These are phyloP conservation scores for Ogataea corticis DNA, from an alignment of 805 yeast genomes.

Conservation along the genomic window DNA sequence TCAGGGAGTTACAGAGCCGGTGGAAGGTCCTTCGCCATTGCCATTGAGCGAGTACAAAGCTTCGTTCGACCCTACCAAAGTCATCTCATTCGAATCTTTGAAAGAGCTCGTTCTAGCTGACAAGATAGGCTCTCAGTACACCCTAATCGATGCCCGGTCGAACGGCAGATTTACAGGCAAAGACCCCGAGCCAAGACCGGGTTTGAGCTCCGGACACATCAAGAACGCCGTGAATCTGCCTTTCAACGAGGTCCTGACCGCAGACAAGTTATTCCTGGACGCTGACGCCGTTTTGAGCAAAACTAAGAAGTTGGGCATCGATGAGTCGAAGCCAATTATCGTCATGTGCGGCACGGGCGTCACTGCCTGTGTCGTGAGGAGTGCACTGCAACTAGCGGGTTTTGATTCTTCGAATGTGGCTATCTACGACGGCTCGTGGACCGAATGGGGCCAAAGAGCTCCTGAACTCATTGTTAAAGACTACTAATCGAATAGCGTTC, in stretches of 20 bases:
- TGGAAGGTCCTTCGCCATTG: conserved; percentile 21
- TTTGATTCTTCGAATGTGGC: conserved; percentile 45
- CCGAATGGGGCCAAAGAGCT: conserved; percentile 83
- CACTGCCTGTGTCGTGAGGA: conserved; percentile 82
- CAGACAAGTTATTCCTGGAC: conserved; percentile 48
- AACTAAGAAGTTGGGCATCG: conserved; percentile 44
- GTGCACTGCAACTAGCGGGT: conserved; percentile 65
- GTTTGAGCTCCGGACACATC: conserved; percentile 85
- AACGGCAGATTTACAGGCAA: conserved; percentile 72
- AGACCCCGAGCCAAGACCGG: conserved; percentile 88
- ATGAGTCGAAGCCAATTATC: conserved; percentile 62
- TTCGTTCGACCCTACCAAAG: conserved; percentile 45
- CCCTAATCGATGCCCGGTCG: conserved; percentile 82
- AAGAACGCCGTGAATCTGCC: conserved; percentile 82
- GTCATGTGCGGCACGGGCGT: conserved; percentile 97
- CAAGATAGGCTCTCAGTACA: conserved; percentile 44
- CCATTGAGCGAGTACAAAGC: conserved; percentile 36
- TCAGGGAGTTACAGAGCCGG: neutral
- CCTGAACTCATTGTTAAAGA: conserved; percentile 55
- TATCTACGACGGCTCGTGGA: conserved; percentile 88
- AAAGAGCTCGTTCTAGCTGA: conserved; percentile 53
- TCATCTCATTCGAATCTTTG: conserved; percentile 67
- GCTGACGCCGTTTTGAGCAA: conserved; percentile 46
- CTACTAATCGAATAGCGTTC: neutral
- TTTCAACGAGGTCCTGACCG: conserved; percentile 58